phyloP scores from a whole-genome alignment of 164 flowering plant species.

The Chloranthus sessilifolius region DNA sequence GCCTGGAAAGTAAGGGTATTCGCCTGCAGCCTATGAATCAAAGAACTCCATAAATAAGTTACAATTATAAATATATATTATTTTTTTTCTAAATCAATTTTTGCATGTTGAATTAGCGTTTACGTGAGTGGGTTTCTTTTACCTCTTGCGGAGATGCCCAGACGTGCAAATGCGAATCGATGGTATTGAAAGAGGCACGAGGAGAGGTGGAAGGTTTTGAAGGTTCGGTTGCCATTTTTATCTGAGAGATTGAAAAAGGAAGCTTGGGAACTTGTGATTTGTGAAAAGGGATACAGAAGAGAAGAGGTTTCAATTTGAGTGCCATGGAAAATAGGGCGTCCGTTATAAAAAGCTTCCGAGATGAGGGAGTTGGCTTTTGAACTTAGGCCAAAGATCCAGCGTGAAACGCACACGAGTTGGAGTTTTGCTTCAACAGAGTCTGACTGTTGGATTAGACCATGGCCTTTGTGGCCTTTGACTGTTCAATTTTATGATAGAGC shows the following conservation, averaged over 20 bases:
- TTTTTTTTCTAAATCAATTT: no score
- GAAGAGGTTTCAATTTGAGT: constrained; percentile 9
- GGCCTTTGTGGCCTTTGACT: no score
- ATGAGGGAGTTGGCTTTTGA: no score
- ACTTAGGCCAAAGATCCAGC: no score
- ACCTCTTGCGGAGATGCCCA: constrained; percentile 96
- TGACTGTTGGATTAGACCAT: no score
- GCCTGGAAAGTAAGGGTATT: constrained; percentile 82
- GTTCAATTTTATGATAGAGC: no score
- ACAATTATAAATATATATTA: no score
- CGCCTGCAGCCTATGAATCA: constrained; percentile 21
- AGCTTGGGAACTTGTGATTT: neutral
- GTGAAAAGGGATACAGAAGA: neutral
- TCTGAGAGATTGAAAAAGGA: constrained; percentile 12
- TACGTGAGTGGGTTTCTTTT: no score
- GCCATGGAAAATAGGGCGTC: neutral
- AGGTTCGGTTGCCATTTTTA: constrained; percentile 23
- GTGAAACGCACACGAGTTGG: no score
- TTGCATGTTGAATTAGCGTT: no score
- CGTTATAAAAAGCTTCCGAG: neutral
- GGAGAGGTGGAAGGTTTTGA: neutral
- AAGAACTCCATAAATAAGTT: no score
- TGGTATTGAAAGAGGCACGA: constrained; percentile 27
- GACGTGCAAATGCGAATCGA: constrained; percentile 84
- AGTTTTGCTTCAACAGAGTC: no score